Evolutionary conservation across 495 filamentous ascomycete genomes (phyloP), one percentile per base, ranked within the genome.

Genomic region (Penicillium verhagenii): DNA sequence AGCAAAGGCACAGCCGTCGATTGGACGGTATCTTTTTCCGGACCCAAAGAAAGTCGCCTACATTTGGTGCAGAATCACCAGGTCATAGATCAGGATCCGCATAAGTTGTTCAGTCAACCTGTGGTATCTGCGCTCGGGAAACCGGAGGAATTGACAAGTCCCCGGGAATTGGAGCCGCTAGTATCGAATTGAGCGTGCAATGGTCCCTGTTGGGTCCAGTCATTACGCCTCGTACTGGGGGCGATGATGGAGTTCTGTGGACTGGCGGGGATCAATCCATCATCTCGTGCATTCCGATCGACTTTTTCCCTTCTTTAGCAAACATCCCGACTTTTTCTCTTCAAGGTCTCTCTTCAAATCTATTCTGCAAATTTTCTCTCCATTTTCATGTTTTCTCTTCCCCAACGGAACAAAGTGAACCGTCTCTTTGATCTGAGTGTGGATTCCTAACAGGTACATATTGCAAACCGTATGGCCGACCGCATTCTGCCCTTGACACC

Each of bases 391-490:
- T 16, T 35, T 4, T 35, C 40, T 2, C 42, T 11, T 45, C 13
- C 44, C 6, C 21, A 16, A n/a, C n/a, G n/a, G n/a, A n/a, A n/a
- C n/a, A n/a, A n/a, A n/a, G n/a, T n/a, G 14, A 10, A 35, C 29
- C 35, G 0, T 48, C 40, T 24, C 13, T 38, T 11, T 45, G 3
- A 16, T n/a, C 39, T 14, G 39, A 43, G 39, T 37, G 25, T 23
- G 20, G 19, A 6, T 23, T 37, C 24, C 14, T 20, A 13, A 35
- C 16, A 45, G 10, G 35, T 21, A 52, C 9, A 24, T 37, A 11
- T 16, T 53, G 26, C 35, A 43, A 39, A 50, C 28, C 33, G 54
- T 53, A 57, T 53, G 58, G 44, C 58, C 49, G 58, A 52, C 58
- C 58, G 53, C 29, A 18, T 38, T 29, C 31, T 38, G 44, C 50